Percentiles rank a stretch among this genome's conserved stretches.
These are phyloP conservation scores for Phalaenopsis equestris DNA, from an alignment of 106 monocot genomes.

Conservation along the genomic window DNA sequence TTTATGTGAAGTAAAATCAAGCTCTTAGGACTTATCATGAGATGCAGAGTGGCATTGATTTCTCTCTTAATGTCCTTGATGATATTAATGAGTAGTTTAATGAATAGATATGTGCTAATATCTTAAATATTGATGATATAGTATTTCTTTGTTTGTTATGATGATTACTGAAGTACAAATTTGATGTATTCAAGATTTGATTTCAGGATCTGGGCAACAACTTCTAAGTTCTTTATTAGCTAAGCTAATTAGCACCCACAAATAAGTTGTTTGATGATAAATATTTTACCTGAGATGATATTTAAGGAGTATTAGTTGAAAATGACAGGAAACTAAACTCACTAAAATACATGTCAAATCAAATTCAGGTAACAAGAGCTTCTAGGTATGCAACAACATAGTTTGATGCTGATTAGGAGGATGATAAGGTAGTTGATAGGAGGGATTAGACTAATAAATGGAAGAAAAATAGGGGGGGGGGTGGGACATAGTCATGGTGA, in stretches of 20 bases:
- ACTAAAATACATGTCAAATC: background rate
- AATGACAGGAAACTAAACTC: no score
- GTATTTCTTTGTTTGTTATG: no score
- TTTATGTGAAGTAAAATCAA: background rate
- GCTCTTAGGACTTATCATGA: background rate
- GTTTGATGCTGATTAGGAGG: background rate
- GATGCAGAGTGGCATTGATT: no score
- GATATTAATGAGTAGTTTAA: background rate
- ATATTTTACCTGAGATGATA: background rate
- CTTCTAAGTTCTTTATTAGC: no score
- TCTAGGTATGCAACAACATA: background rate
- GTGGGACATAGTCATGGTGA: background rate
- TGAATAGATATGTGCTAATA: background rate
- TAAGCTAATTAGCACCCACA: no score
- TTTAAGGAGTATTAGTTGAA: background rate
- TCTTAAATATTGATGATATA: background rate
- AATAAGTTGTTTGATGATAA: background rate
- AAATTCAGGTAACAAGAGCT: background rate
- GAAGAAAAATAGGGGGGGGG: no score
- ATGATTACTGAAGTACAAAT: no score
- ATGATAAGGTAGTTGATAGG: background rate
- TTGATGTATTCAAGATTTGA: no score
- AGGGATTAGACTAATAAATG: background rate
- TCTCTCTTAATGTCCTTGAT: background rate
- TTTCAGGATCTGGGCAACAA: no score